phyloP scores from a whole-genome alignment of 1,284 basidiomycete genomes.

The Malassezia sp. region DNA sequence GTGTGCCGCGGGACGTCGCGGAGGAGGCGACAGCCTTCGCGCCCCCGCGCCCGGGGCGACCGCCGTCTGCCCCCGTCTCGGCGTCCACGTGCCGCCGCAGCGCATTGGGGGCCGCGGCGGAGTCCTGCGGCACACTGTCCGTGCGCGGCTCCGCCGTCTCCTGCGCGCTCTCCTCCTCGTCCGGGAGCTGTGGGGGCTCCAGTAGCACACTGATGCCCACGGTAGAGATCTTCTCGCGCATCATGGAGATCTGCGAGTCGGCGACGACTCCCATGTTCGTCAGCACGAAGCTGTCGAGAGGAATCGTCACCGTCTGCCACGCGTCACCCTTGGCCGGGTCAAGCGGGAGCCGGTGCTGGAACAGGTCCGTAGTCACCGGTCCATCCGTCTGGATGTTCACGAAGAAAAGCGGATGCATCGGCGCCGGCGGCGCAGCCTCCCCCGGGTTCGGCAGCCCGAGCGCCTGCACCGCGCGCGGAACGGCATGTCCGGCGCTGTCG shows the following conservation, averaged over 20 bases:
- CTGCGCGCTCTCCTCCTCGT: not conserved
- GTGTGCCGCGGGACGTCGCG: not conserved
- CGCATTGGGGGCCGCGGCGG: not conserved
- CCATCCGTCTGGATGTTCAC: slow-evolving; percentile 76
- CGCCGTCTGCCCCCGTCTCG: no score
- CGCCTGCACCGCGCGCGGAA: slow-evolving; percentile 30
- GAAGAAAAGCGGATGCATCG: slow-evolving; percentile 49
- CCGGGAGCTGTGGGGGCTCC: slow-evolving; percentile 21
- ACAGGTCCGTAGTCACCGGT: slow-evolving; percentile 59
- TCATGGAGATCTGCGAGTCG: slow-evolving; percentile 59
- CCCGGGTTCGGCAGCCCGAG: slow-evolving; percentile 17
- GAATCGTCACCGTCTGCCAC: slow-evolving; percentile 81
- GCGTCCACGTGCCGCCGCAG: not conserved
- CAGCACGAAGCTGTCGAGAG: slow-evolving; percentile 66
- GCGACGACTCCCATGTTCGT: slow-evolving; percentile 69
- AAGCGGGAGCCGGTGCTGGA: slow-evolving; percentile 77
- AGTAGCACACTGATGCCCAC: slow-evolving; percentile 60
- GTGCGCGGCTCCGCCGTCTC: not conserved
- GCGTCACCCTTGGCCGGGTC: slow-evolving; percentile 55
- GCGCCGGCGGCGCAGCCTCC: slow-evolving; percentile 16
- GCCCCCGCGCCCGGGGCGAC: no score
- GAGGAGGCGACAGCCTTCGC: no score
- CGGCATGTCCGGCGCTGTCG: slow-evolving; percentile 23
- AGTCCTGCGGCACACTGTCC: not conserved
- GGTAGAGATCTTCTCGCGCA: slow-evolving; percentile 61